A percentile compares a stretch with the other conserved stretches of the same genome.
Conservation (phyloP, 2,329 filamentous ascomycete genomes). For the Bretziella fagacearum region DNA sequence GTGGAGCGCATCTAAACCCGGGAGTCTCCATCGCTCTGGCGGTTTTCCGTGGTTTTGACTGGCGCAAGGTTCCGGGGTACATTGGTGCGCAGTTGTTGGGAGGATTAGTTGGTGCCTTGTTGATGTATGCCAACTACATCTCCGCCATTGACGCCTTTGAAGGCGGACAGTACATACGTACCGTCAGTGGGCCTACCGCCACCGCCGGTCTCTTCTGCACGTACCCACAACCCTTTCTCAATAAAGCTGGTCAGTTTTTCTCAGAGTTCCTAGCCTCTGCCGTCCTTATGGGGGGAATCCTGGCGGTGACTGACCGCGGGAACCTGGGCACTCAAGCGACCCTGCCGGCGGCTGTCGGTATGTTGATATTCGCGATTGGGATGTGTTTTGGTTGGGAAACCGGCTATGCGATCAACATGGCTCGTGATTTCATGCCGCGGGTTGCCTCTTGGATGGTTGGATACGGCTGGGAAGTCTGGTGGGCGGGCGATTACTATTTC, state of each 20-base stretch:
- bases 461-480: slow-evolving; percentile 51
- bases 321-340: slow-evolving; percentile 38
- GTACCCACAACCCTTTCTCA: slow-evolving; percentile 48
- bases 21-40: slow-evolving; percentile 57
- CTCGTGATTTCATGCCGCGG: slow-evolving; percentile 54
- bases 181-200: slow-evolving; percentile 39
- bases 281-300: slow-evolving; percentile 55
- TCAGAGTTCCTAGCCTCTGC: slow-evolving; percentile 52
- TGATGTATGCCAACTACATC: slow-evolving; percentile 47
- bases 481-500: slow-evolving; percentile 52
- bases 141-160: slow-evolving; percentile 47
- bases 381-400: slow-evolving; percentile 63
- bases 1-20: slow-evolving; percentile 51
- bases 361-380: slow-evolving; percentile 55
- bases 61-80: slow-evolving; percentile 54
- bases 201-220: slow-evolving; percentile 59
- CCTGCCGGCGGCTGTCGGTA: slow-evolving; percentile 15
- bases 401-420: slow-evolving; percentile 58
- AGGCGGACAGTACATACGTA: slow-evolving; percentile 42
- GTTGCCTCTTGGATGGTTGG: slow-evolving; percentile 50
- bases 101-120: slow-evolving; percentile 42
- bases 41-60: slow-evolving; percentile 49
- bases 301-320: slow-evolving; percentile 43
- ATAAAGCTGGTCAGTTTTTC: slow-evolving; percentile 45
- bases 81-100: slow-evolving; percentile 48